These are phyloP conservation scores for Cutaneotrichosporon sp. DNA, from an alignment of 1,284 basidiomycete species.

Conservation along the genomic window DNA sequence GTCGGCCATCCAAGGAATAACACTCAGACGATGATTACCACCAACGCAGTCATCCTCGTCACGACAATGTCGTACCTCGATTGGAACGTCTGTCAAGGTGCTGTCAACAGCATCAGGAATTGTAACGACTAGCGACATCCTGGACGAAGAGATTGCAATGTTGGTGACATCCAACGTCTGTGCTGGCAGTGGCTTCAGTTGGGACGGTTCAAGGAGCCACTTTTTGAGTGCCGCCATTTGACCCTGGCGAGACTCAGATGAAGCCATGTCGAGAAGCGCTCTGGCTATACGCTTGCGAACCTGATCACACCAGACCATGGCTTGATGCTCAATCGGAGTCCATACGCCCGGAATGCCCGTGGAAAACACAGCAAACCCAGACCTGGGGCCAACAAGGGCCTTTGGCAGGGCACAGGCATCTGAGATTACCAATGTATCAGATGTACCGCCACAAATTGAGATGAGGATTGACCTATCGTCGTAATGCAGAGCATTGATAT, in stretches of 20 bases:
- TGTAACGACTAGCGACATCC: conserved; percentile 22
- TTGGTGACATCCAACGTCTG: too few species aligned
- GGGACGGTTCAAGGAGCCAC: conserved; percentile 9
- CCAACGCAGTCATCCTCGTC: neutral
- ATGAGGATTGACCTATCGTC: conserved; percentile 58
- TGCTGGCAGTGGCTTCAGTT: neutral
- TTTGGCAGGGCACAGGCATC: conserved; percentile 73
- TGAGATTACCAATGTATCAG: conserved; percentile 87
- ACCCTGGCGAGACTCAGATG: neutral
- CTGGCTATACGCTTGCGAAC: conserved; percentile 82
- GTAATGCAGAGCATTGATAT: conserved; percentile 41
- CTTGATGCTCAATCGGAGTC: conserved; percentile 92
- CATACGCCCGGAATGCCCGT: conserved; percentile 81
- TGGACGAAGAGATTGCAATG: neutral
- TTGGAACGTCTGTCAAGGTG: neutral
- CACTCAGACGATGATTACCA: neutral
- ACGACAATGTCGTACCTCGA: conserved; percentile 8
- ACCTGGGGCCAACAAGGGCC: conserved; percentile 29
- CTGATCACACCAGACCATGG: conserved; percentile 99
- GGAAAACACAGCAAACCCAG: conserved; percentile 74
- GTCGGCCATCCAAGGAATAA: conserved; percentile 18
- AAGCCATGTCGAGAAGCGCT: conserved; percentile 64
- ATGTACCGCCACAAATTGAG: conserved; percentile 85
- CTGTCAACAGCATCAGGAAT: neutral
- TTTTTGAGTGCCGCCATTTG: conserved; percentile 15